Evolutionary conservation across 176 grass and related monocot genomes (phyloP).

Genomic region (Typha latifolia): DNA sequence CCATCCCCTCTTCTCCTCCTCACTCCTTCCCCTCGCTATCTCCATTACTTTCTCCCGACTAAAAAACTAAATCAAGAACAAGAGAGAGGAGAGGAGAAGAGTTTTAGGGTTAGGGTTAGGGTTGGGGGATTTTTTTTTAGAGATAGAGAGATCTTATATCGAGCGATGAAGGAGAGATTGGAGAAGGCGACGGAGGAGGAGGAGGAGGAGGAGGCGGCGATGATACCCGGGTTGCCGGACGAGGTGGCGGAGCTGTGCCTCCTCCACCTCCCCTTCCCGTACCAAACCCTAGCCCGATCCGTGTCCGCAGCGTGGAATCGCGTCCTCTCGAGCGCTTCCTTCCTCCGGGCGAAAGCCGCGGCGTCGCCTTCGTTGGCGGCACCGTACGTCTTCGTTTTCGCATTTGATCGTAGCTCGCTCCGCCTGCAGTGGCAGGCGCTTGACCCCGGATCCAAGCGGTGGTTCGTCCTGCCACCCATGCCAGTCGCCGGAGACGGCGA

Average conservation of each 20-base stretch:
- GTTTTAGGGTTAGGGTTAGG: not conserved
- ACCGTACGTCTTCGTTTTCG: slow-evolving; percentile 77
- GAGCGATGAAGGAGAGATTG: not conserved
- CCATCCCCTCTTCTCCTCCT: not conserved
- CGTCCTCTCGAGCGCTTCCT: slow-evolving; percentile 45
- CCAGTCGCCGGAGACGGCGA: slow-evolving; percentile 21
- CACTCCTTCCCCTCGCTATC: not conserved
- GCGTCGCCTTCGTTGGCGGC: slow-evolving; percentile 24
- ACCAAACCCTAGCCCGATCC: slow-evolving; percentile 76
- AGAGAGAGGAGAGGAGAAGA: not conserved
- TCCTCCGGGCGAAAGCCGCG: slow-evolving; percentile 7
- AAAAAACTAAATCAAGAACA: not conserved
- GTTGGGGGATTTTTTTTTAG: too few species aligned
- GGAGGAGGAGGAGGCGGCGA: slow-evolving; percentile 34
- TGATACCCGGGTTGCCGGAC: slow-evolving; percentile 83
- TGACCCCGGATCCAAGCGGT: slow-evolving; percentile 44
- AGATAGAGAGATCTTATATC: too few species aligned
- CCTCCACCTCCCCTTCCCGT: slow-evolving; percentile 94
- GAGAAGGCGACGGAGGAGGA: slow-evolving; percentile 17
- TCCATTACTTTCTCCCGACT: not conserved
- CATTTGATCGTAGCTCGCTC: slow-evolving; percentile 56
- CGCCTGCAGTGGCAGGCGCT: slow-evolving; percentile 94
- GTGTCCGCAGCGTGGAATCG: slow-evolving; percentile 89
- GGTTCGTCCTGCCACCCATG: slow-evolving; percentile 74
- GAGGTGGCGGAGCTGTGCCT: slow-evolving; percentile 98